Base-by-base conservation (phyloP, 2,329 filamentous ascomycete species). In the Seiridium unicorne region DNA sequence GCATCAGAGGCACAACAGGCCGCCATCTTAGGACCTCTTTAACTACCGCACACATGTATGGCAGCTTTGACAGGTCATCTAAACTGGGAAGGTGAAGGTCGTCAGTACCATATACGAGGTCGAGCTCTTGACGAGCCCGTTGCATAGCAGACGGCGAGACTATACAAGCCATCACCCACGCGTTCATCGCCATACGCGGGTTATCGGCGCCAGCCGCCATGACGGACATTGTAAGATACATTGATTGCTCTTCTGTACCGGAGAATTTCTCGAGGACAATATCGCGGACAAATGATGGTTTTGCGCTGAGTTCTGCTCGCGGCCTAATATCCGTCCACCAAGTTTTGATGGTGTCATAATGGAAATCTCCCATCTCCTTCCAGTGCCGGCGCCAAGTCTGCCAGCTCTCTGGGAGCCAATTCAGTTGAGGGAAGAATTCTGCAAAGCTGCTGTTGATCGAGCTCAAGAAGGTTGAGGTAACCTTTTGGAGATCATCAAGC, bases 11-110 rank as follows among this genome's bases (percentile, higher is more conserved):
- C 8, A 49, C 47, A 7, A 32, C 18, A 11, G 82, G 82, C 59
- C 80, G 75, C 82, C 82, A 85, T 34, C 83, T 73, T 32, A 85
- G 69, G 13, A 78, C 80, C 70, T 86, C 83, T 68, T 85, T 84
- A 38, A 84, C 70, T 26, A 79, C 79, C 1, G 81, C 82, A n/a
- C 82, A 73, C 4, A 84, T 74, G 1, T 78, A 82, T 1, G 81
- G 82, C 26, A 86, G 68, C 10, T 76, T 69, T 1, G 73, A 66
- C 64, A 77, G 71, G 63, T 85, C 81, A 8, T 74, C 69, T 46
- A 80, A 73, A 13, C 65, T 75, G 0, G 83, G 82, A 71, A 84
- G 75, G 31, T 78, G 74, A 13, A 49, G 47, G 26, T 48, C 46
- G 18, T 9, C 46, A 0, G 5, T 18, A 8, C 8, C 18, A 32